These are phyloP conservation scores for Ustilaginoidea virens DNA, from an alignment of 2,329 filamentous ascomycete species.

Conservation along the genomic window DNA sequence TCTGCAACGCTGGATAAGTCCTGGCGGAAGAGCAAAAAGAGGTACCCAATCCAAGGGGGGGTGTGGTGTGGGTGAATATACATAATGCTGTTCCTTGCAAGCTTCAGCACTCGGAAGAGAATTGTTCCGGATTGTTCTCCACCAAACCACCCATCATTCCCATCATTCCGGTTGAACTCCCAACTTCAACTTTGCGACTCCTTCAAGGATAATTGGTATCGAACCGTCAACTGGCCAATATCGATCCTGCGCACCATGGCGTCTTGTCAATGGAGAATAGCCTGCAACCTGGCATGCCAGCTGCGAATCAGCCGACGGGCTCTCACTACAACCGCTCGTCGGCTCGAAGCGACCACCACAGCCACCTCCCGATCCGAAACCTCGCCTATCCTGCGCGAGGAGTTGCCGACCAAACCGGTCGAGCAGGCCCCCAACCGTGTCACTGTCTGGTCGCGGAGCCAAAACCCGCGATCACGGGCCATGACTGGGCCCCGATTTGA, in stretches of 20 bases:
- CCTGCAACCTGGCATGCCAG: slow-evolving; percentile 27
- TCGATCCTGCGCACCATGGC: slow-evolving; percentile 20
- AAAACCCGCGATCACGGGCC: slow-evolving; percentile 63
- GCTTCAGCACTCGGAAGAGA: slow-evolving; percentile 2
- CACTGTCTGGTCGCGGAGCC: slow-evolving; percentile 70
- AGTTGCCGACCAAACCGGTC: slow-evolving; percentile 28
- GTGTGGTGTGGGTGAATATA: too few species aligned
- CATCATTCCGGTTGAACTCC: too few species aligned
- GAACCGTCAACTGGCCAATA: slow-evolving; percentile 1
- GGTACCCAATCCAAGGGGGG: too few species aligned
- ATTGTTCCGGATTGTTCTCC: slow-evolving; percentile 8
- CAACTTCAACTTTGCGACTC: too few species aligned
- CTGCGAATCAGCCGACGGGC: slow-evolving; percentile 28
- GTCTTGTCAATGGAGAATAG: slow-evolving; percentile 29
- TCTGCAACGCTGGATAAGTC: too few species aligned
- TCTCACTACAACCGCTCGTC: slow-evolving; percentile 32
- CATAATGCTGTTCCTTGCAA: too few species aligned
- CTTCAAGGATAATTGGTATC: too few species aligned
- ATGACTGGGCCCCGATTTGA: slow-evolving; percentile 95
- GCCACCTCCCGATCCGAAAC: slow-evolving; percentile 22
- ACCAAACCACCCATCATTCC: too few species aligned
- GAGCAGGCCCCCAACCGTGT: slow-evolving; percentile 78
- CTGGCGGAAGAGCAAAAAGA: too few species aligned
- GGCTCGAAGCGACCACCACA: slow-evolving; percentile 27
- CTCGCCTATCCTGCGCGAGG: slow-evolving; percentile 27